Conservation (phyloP, 2,329 filamentous ascomycete genomes). For the Talaromyces atroroseus region DNA sequence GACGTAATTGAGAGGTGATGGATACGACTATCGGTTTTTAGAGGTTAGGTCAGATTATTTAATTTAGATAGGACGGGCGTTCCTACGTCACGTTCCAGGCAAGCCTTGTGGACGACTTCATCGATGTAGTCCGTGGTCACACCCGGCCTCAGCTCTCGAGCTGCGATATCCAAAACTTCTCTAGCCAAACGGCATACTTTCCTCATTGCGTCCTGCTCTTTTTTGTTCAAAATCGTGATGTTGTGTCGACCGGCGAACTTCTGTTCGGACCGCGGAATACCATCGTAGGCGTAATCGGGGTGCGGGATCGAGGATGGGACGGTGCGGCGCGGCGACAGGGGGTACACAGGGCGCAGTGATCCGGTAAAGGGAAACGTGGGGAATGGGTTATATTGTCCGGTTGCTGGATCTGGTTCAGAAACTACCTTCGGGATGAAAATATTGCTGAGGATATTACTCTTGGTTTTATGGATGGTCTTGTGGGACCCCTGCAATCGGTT, state of each 20-base stretch:
- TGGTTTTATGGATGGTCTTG: constrained; percentile 77
- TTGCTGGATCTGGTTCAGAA: constrained; percentile 87
- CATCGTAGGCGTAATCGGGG: constrained; percentile 84
- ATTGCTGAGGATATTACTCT: constrained; percentile 67
- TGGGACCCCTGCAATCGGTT: constrained; percentile 60
- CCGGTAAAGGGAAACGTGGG: constrained; percentile 82
- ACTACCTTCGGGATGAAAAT: constrained; percentile 72
- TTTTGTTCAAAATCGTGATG: constrained; percentile 73
- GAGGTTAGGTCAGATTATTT: constrained; percentile 13
- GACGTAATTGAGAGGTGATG: constrained; percentile 90
- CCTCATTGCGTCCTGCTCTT: constrained; percentile 82
- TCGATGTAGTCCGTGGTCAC: constrained; percentile 95
- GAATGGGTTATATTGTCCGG: constrained; percentile 86
- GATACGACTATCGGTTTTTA: constrained; percentile 64
- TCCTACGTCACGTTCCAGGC: constrained; percentile 81
- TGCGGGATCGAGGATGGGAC: constrained; percentile 75
- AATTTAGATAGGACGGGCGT: neutral
- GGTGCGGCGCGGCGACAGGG: constrained; percentile 64
- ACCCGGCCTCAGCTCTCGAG: constrained; percentile 75
- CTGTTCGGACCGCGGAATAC: constrained; percentile 63
- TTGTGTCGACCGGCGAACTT: constrained; percentile 67
- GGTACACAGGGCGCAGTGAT: constrained; percentile 77
- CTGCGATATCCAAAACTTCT: constrained; percentile 90
- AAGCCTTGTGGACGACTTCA: constrained; percentile 90
- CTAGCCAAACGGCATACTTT: constrained; percentile 81